These are phyloP conservation scores for Paratinospora sagittata DNA, from an alignment of 164 flowering plant species.

Conservation along the genomic window DNA sequence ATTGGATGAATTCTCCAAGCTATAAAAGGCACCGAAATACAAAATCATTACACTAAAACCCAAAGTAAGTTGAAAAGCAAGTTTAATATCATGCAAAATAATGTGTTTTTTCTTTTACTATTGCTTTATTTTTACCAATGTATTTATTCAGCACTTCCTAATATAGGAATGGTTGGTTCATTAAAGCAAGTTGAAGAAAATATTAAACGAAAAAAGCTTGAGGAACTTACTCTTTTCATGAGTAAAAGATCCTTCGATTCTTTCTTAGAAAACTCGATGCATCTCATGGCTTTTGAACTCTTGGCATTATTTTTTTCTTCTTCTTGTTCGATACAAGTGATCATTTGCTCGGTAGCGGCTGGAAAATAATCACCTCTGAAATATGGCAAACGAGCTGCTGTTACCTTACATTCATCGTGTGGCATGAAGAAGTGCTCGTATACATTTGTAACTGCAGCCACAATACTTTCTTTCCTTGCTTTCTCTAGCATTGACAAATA, in stretches of 20 bases:
- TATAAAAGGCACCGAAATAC: slow-evolving; percentile 18
- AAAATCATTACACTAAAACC: background rate
- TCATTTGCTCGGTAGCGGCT: slow-evolving; percentile 35
- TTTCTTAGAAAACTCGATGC: slow-evolving; percentile 30
- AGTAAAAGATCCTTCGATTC: slow-evolving; percentile 74
- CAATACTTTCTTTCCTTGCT: slow-evolving; percentile 42
- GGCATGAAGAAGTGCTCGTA: slow-evolving; percentile 46
- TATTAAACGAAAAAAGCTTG: too few species aligned
- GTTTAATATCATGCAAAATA: background rate
- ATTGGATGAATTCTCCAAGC: slow-evolving; percentile 87
- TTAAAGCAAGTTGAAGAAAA: too few species aligned
- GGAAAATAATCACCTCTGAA: slow-evolving; percentile 71
- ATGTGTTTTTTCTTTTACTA: too few species aligned
- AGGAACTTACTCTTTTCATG: too few species aligned
- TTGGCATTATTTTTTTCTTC: slow-evolving; percentile 16
- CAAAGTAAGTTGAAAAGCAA: background rate
- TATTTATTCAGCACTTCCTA: too few species aligned
- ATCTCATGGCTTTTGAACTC: slow-evolving; percentile 11
- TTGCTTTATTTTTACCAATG: too few species aligned
- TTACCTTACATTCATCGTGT: slow-evolving; percentile 33
- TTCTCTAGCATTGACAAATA: slow-evolving; percentile 47
- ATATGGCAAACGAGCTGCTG: slow-evolving; percentile 62
- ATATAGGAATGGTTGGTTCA: background rate
- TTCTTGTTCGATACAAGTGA: too few species aligned
- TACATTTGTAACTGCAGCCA: slow-evolving; percentile 35